These are phyloP conservation scores for Phytopythium montanum DNA, from an alignment of 352 stramenopile genomes.

Conservation along the genomic window DNA sequence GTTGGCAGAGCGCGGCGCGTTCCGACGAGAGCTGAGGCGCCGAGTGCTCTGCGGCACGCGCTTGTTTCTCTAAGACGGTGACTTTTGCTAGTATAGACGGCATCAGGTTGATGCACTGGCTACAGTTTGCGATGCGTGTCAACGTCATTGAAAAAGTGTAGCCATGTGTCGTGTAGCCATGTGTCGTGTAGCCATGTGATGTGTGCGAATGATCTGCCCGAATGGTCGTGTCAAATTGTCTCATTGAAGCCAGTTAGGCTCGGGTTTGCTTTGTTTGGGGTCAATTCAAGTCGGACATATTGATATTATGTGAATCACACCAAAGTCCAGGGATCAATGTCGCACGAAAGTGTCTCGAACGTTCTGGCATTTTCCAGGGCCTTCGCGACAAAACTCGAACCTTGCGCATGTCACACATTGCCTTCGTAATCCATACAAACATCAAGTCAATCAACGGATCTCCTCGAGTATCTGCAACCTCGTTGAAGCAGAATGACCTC, in stretches of 20 bases:
- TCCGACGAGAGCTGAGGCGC: slow-evolving; percentile 16
- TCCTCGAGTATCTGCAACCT: background rate
- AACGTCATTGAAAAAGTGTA: background rate
- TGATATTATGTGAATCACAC: no score
- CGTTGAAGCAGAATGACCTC: slow-evolving; percentile 1
- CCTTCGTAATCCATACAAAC: background rate
- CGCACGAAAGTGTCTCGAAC: slow-evolving; percentile 7
- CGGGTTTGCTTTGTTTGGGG: no score
- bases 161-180: no score
- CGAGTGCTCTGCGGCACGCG: slow-evolving; percentile 35
- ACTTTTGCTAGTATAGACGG: background rate
- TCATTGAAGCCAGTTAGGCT: no score
- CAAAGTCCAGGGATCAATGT: no score
- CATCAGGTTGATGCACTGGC: no score
- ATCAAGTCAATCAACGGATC: background rate
- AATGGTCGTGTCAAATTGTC: no score
- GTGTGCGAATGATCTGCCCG: no score
- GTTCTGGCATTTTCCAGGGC: slow-evolving; percentile 3
- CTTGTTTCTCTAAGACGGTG: slow-evolving; percentile 23
- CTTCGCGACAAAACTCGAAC: slow-evolving; percentile 5
- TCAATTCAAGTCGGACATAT: no score
- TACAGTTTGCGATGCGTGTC: background rate
- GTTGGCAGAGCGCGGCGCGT: slow-evolving; percentile 6
- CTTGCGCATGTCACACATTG: slow-evolving; percentile 1
- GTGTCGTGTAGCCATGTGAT: no score